Evolutionary conservation across 2,329 filamentous ascomycete genomes (phyloP).

Genomic region (Apiospora arundinis): DNA sequence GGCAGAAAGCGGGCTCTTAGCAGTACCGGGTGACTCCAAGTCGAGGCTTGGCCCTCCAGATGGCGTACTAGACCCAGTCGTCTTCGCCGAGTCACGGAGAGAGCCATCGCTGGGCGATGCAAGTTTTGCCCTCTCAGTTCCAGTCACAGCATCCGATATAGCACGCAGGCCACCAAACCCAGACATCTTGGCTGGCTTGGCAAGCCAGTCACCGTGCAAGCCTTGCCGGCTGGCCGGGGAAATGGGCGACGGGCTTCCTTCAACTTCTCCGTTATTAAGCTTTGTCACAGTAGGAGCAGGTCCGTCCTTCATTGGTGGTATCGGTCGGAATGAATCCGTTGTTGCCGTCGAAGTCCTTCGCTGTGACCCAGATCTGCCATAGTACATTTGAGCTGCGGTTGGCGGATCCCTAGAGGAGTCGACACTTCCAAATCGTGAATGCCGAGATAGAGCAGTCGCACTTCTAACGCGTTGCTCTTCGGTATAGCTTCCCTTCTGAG

Average conservation of each 20-base stretch:
- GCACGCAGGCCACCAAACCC: conserved; percentile 74
- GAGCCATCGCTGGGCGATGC: conserved; percentile 57
- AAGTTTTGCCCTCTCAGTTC: conserved; percentile 59
- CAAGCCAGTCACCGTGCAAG: conserved; percentile 63
- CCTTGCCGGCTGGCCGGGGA: conserved; percentile 49
- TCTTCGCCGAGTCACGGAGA: conserved; percentile 57
- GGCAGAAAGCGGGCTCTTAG: conserved; percentile 60
- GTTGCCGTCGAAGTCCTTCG: conserved; percentile 67
- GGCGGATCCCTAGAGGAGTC: conserved; percentile 75
- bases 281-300: conserved; percentile 66
- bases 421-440: conserved; percentile 80
- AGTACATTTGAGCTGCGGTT: conserved; percentile 75
- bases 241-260: conserved; percentile 48
- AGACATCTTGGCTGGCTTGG: conserved; percentile 58
- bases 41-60: conserved; percentile 75
- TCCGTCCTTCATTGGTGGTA: conserved; percentile 59
- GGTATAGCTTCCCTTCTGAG: conserved; percentile 76
- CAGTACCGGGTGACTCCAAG: conserved; percentile 73
- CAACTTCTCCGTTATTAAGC: conserved; percentile 49
- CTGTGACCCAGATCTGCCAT: conserved; percentile 59
- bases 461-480: conserved; percentile 75
- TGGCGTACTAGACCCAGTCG: conserved; percentile 76
- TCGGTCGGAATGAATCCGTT: conserved; percentile 58
- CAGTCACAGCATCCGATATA: conserved; percentile 77
- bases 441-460: conserved; percentile 69